A percentile compares a stretch with the other conserved stretches of the same genome.
These are phyloP conservation scores for Gnomoniopsis smithogilvyi DNA, from an alignment of 2,329 filamentous ascomycete species.

Conservation along the genomic window DNA sequence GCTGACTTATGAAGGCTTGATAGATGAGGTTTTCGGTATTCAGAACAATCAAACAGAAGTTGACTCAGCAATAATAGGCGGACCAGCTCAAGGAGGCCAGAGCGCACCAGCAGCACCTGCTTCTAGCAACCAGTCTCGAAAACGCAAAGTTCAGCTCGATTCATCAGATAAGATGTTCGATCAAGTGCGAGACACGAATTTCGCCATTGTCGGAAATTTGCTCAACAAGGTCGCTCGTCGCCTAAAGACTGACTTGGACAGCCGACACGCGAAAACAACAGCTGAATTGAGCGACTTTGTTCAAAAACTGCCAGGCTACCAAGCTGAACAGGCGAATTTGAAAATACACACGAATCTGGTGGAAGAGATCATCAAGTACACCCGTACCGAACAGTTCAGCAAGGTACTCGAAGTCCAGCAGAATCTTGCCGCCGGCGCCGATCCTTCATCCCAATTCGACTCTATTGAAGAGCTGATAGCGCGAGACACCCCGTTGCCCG, in stretches of 20 bases:
- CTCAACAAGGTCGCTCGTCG: conserved; percentile 89
- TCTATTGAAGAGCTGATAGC: conserved; percentile 93
- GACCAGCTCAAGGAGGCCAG: conserved; percentile 56
- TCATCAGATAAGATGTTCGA: conserved; percentile 85
- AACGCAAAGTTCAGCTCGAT: conserved; percentile 85
- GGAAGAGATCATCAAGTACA: conserved; percentile 94
- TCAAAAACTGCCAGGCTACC: conserved; percentile 85
- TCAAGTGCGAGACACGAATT: conserved; percentile 87
- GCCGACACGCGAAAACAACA: conserved; percentile 82
- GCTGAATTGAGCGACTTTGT: conserved; percentile 93
- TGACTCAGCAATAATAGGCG: conserved; percentile 83
- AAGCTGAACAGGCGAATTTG: conserved; percentile 90
- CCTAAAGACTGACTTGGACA: conserved; percentile 82
- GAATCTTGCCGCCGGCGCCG: conserved; percentile 85
- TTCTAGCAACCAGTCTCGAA: conserved; percentile 58
- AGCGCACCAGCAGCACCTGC: conserved; percentile 54
- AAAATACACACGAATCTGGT: conserved; percentile 88
- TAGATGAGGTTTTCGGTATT: conserved; percentile 91
- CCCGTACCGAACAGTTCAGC: conserved; percentile 83
- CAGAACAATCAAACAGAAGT: conserved; percentile 91
- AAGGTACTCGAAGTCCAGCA: conserved; percentile 91
- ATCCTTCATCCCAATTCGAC: conserved; percentile 85
- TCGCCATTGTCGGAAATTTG: conserved; percentile 85
- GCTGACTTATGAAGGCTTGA: conserved; percentile 91
- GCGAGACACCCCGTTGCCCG: conserved; percentile 75